Evolutionary conservation across 192 early-diverging fungal genomes (phyloP).

Genomic region (Lunasporangiospora selenospora): DNA sequence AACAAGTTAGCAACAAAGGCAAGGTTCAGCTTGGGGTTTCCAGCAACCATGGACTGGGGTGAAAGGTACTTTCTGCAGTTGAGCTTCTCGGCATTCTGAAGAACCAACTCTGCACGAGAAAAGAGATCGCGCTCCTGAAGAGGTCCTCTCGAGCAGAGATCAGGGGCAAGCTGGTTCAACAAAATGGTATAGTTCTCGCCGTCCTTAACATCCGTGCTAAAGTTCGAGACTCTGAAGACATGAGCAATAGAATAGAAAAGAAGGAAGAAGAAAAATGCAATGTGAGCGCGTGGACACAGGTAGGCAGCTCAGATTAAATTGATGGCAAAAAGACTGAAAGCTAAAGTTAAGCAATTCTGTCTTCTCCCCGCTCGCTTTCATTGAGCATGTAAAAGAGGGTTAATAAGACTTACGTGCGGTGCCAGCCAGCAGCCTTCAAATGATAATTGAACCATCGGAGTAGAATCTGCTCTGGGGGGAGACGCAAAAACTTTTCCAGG

Average conservation of each 20-base stretch:
- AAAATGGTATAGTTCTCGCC: constrained; percentile 95
- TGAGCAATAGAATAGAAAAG: background rate
- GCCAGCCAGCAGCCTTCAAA: constrained; percentile 90
- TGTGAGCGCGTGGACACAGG: constrained; percentile 3
- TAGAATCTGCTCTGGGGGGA: constrained; percentile 96
- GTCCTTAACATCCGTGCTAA: constrained; percentile 92
- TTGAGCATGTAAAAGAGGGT: too few species aligned
- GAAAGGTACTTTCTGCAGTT: constrained; percentile 95
- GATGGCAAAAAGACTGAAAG: background rate
- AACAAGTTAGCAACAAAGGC: constrained; percentile 99
- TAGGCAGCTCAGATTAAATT: too few species aligned
- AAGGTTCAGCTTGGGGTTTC: constrained; percentile 98
- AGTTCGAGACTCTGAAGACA: constrained; percentile 79
- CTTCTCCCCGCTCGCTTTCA: too few species aligned
- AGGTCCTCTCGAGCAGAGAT: constrained; percentile 80
- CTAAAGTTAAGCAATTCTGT: background rate
- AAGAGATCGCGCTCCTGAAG: constrained; percentile 79
- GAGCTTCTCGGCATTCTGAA: constrained; percentile 92
- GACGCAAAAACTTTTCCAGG: constrained; percentile 91
- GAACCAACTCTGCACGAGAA: constrained; percentile 86
- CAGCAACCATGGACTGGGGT: constrained; percentile 91
- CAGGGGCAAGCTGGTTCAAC: constrained; percentile 90
- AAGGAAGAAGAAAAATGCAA: background rate
- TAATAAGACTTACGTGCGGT: constrained; percentile 58
- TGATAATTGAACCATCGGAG: constrained; percentile 99